These are phyloP conservation scores for Botrytis byssoidea DNA, from an alignment of 2,329 filamentous ascomycete genomes.

Conservation along the genomic window DNA sequence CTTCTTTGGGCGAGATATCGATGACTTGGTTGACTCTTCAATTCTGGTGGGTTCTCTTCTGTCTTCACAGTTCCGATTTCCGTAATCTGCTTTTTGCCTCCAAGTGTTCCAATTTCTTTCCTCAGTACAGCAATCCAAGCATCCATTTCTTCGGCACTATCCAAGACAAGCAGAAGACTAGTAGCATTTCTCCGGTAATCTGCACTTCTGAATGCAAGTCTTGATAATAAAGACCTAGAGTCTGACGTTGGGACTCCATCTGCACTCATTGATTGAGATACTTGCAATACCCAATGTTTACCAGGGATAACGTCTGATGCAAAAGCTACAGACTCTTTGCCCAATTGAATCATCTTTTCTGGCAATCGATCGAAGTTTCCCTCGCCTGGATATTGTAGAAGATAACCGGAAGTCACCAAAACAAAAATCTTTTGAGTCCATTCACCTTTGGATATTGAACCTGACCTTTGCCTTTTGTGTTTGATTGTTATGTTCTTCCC, in stretches of 20 bases:
- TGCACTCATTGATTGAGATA: constrained; percentile 63
- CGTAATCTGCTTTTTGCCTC: constrained; percentile 62
- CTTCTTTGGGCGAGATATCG: constrained; percentile 31
- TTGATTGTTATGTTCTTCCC: constrained; percentile 45
- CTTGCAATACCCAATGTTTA: constrained; percentile 75
- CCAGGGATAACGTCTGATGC: constrained; percentile 78
- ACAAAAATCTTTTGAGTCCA: constrained; percentile 73
- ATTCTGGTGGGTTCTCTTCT: constrained; percentile 40
- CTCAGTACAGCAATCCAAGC: constrained; percentile 69
- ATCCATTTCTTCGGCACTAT: constrained; percentile 72
- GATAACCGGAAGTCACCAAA: constrained; percentile 64
- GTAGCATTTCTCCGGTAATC: constrained; percentile 55
- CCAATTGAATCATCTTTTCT: constrained; percentile 70
- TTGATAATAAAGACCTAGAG: constrained; percentile 62
- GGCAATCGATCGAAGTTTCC: constrained; percentile 70
- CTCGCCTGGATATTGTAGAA: constrained; percentile 72
- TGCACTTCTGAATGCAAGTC: constrained; percentile 57
- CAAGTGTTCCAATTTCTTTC: constrained; percentile 66
- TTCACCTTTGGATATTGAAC: constrained; percentile 49
- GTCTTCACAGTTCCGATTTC: constrained; percentile 56
- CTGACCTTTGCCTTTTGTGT: constrained; percentile 38
- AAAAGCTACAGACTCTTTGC: constrained; percentile 75
- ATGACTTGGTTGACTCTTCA: constrained; percentile 34
- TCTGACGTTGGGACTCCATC: constrained; percentile 53
- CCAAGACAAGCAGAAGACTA: constrained; percentile 70